Conservation (phyloP, 116 monocot genomes). For the Iris pallida region DNA sequence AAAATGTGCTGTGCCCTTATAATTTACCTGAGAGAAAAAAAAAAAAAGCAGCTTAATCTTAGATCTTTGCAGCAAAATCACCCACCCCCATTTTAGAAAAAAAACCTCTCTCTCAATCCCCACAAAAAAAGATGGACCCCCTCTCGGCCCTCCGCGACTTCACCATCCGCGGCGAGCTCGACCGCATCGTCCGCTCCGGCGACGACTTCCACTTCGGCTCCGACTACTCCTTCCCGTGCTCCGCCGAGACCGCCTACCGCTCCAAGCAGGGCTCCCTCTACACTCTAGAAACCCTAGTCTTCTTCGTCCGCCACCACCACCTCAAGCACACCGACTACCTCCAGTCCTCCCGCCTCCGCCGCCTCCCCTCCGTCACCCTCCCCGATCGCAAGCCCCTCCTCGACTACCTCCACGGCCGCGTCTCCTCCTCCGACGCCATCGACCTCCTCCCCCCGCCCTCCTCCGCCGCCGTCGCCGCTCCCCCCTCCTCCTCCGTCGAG, state of each 20-base stretch:
- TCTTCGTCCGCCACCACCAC: slow-evolving; percentile 71
- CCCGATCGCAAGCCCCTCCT: slow-evolving; percentile 90
- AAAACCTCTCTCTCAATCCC: not conserved
- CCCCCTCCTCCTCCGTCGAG: slow-evolving; percentile 6
- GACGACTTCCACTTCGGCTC: slow-evolving; percentile 67
- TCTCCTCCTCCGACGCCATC: slow-evolving; percentile 50
- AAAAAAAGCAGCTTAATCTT: not conserved
- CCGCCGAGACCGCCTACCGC: slow-evolving; percentile 66
- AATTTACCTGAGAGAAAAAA: no score
- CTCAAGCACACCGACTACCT: slow-evolving; percentile 90
- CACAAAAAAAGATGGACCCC: slow-evolving; percentile 55
- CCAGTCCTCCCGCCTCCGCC: slow-evolving; percentile 58
- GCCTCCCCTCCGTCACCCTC: slow-evolving; percentile 80
- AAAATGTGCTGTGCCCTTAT: no score
- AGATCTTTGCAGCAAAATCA: not conserved
- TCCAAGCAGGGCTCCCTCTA: slow-evolving; percentile 85
- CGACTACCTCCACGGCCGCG: slow-evolving; percentile 76
- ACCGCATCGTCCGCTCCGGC: slow-evolving; percentile 45
- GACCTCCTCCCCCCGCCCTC: slow-evolving; percentile 16
- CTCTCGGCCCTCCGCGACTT: slow-evolving; percentile 79
- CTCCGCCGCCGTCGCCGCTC: not conserved
- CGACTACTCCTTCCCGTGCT: slow-evolving; percentile 73
- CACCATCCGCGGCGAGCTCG: slow-evolving; percentile 63
- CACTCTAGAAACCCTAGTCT: slow-evolving; percentile 74
- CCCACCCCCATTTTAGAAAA: not conserved